Percentiles rank a stretch among this genome's conserved stretches.
phyloP scores from a whole-genome alignment of 495 filamentous ascomycete genomes.

The Penicillium tannophilum region DNA sequence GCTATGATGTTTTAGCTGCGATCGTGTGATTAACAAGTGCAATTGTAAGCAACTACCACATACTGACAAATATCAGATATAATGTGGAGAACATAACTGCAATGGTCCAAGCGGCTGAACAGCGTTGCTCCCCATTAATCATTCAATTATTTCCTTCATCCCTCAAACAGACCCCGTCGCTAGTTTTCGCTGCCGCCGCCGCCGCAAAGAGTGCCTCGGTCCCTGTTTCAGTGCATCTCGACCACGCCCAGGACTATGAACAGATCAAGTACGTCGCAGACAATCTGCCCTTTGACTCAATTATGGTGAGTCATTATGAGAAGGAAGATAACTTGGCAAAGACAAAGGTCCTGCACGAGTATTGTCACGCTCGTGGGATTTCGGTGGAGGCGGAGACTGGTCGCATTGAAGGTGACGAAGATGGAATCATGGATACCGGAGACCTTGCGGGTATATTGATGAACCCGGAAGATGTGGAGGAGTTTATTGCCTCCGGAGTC shows the following conservation, averaged over 20 bases:
- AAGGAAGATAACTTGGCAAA: constrained; percentile 69
- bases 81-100: constrained; percentile 76
- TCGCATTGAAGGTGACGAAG: constrained; percentile 76
- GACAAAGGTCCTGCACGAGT: constrained; percentile 61
- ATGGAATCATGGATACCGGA: constrained; percentile 71
- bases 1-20: constrained; percentile 67
- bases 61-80: constrained; percentile 42
- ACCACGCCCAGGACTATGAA: constrained; percentile 66
- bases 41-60: neutral
- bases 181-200: constrained; percentile 57
- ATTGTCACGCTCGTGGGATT: constrained; percentile 67
- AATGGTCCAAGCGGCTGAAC: constrained; percentile 67
- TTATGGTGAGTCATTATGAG: constrained; percentile 74
- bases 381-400: constrained; percentile 73
- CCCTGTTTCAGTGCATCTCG: constrained; percentile 66
- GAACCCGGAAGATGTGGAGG: constrained; percentile 65
- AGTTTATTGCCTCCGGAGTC: constrained; percentile 69
- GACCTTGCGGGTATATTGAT: constrained; percentile 66
- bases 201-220: constrained; percentile 59
- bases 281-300: constrained; percentile 62
- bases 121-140: constrained; percentile 65
- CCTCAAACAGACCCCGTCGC: constrained; percentile 57
- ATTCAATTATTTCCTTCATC: constrained; percentile 78
- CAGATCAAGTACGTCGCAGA: constrained; percentile 60
- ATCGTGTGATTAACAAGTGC: constrained; percentile 34